Conservation (phyloP, 495 filamentous ascomycete species). For the Penicillium paxilli region DNA sequence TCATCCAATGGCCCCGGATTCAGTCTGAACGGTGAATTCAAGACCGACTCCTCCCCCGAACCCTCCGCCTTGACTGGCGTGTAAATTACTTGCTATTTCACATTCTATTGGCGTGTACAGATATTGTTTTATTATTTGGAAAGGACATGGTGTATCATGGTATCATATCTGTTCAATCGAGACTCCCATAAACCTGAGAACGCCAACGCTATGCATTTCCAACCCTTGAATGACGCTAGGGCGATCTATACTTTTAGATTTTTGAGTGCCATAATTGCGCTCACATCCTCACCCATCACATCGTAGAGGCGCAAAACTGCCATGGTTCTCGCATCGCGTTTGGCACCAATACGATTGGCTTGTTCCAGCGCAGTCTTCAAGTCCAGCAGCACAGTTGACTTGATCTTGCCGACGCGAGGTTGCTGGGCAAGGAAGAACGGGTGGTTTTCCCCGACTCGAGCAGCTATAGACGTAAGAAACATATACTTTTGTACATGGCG, state of each 20-base stretch:
- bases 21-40: conserved; percentile 78
- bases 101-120: conserved; percentile 39
- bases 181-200: conserved; percentile 25
- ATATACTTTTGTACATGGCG: conserved; percentile 59
- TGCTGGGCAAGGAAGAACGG: conserved; percentile 64
- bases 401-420: conserved; percentile 56
- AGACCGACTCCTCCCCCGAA: conserved; percentile 55
- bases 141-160: conserved; percentile 50
- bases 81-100: conserved; percentile 43
- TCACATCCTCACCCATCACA: conserved; percentile 70
- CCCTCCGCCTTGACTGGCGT: conserved; percentile 39
- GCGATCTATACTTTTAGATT: conserved; percentile 54
- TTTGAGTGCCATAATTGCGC: conserved; percentile 64
- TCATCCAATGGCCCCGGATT: conserved; percentile 85
- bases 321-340: conserved; percentile 58
- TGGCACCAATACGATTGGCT: conserved; percentile 53
- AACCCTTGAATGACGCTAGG: conserved; percentile 4
- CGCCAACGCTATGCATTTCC: conserved; percentile 47
- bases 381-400: conserved; percentile 82
- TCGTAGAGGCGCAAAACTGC: conserved; percentile 75
- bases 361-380: conserved; percentile 77
- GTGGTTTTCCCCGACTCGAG: conserved; percentile 57
- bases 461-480: conserved; percentile 50
- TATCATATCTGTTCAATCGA: conserved; percentile 48
- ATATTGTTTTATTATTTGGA: conserved; percentile 50